Conservation (phyloP, 73 alveolate species). For the Paramecium pentaurelia region DNA sequence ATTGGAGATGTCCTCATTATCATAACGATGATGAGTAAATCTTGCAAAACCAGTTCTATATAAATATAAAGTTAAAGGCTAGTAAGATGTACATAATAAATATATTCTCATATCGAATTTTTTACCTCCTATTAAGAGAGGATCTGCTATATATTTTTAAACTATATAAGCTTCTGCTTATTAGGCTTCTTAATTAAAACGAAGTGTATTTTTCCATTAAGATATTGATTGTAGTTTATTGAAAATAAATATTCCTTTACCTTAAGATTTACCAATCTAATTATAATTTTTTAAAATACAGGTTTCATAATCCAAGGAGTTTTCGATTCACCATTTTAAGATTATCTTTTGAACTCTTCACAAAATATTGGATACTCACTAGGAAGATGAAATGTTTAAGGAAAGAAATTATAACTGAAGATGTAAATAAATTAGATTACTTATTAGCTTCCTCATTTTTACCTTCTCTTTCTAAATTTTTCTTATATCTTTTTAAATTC, state of each 20-base stretch:
- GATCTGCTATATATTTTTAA: conserved; percentile 93
- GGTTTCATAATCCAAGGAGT: conserved; percentile 99
- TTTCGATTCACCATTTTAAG: conserved; percentile 68
- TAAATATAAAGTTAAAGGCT: conserved; percentile 97
- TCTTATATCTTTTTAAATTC: conserved; percentile 93
- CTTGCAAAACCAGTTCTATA: conserved; percentile 98
- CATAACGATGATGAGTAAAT: conserved; percentile 94
- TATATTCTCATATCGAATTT: conserved; percentile 99
- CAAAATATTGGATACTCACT: conserved; percentile 98
- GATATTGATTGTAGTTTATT: conserved; percentile 90
- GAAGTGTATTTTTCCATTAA: conserved; percentile 94
- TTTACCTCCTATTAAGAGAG: conserved; percentile 99
- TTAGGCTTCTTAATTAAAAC: conserved; percentile 97
- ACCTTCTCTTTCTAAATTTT: conserved; percentile 94
- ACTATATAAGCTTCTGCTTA: conserved; percentile 69
- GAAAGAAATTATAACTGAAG: conserved; percentile 84
- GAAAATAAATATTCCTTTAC: conserved; percentile 98
- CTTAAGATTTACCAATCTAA: conserved; percentile 94
- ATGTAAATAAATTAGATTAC: conserved; percentile 49
- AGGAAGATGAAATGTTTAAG: conserved; percentile 97
- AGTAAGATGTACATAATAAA: conserved; percentile 95
- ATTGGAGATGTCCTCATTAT: conserved; percentile 92
- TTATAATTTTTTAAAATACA: conserved; percentile 40
- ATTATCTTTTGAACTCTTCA: conserved; percentile 97
- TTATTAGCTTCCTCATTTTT: conserved; percentile 90